Conservation (phyloP, 2,329 filamentous ascomycete species). For the Beauveria brongniartii region DNA sequence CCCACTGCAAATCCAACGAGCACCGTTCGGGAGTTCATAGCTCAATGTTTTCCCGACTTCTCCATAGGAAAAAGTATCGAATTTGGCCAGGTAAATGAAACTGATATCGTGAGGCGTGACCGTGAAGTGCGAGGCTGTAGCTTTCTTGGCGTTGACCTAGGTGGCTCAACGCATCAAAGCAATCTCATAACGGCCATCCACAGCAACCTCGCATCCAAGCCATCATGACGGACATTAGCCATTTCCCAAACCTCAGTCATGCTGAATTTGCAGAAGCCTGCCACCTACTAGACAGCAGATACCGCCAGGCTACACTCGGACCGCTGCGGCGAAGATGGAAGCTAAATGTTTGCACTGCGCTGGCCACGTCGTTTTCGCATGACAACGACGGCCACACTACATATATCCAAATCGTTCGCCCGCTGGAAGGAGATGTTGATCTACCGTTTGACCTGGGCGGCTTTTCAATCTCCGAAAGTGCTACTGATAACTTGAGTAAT, state of each 20-base stretch:
- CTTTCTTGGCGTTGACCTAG: neutral
- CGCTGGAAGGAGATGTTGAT: constrained; percentile 40
- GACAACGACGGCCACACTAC: constrained; percentile 38
- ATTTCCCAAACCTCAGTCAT: constrained; percentile 53
- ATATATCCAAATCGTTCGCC: constrained; percentile 48
- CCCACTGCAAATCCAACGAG: neutral
- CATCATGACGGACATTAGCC: constrained; percentile 32
- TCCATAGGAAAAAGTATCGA: neutral
- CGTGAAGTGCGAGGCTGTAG: neutral
- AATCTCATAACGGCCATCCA: neutral
- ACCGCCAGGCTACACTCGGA: constrained; percentile 50
- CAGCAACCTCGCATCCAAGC: neutral
- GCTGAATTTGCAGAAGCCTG: constrained; percentile 60
- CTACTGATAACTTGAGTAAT: constrained; percentile 15
- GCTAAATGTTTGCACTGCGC: constrained; percentile 42
- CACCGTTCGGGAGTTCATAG: neutral
- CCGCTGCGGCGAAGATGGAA: constrained; percentile 46
- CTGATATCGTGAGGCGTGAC: neutral
- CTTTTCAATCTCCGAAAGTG: constrained; percentile 34
- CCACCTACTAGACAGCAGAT: constrained; percentile 51
- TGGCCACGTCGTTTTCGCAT: constrained; percentile 35
- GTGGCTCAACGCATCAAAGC: neutral
- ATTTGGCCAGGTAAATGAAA: neutral
- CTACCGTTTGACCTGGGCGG: constrained; percentile 37
- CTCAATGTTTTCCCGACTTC: neutral